Evolutionary conservation across 768 basidiomycete genomes (phyloP).

Genomic region (Russula olivacea): DNA sequence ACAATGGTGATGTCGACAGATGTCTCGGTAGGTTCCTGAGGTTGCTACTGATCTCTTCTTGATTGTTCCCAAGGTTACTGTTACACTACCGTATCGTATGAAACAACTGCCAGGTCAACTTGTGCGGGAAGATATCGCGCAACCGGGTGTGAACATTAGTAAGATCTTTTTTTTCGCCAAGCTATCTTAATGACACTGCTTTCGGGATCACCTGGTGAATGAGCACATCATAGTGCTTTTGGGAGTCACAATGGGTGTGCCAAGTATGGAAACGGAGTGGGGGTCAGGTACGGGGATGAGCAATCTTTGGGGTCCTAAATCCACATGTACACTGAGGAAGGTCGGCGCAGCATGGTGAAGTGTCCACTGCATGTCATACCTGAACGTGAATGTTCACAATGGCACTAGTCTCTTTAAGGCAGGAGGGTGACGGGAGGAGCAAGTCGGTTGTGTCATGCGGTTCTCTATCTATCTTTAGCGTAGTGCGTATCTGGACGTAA

Average conservation of each 20-base stretch:
- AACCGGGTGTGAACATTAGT: neutral
- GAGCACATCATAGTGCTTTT: neutral
- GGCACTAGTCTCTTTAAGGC: conserved; percentile 2
- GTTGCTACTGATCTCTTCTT: neutral
- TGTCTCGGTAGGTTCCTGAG: neutral
- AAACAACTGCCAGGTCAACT: neutral
- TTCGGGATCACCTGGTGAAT: neutral
- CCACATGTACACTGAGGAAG: neutral
- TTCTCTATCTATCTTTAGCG: neutral
- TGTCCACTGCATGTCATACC: neutral
- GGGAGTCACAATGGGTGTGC: neutral
- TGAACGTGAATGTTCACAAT: neutral
- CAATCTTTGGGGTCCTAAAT: neutral
- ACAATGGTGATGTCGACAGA: too few relatives aligned
- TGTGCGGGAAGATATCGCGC: neutral
- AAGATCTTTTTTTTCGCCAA: too few relatives aligned
- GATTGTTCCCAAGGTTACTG: neutral
- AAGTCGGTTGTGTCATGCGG: neutral
- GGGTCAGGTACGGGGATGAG: neutral
- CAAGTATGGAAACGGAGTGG: neutral
- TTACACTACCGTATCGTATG: neutral
- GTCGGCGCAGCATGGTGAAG: neutral
- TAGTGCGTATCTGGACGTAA: neutral
- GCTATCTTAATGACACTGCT: neutral
- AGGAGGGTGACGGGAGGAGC: neutral